Conservation (phyloP, 2,329 filamentous ascomycete genomes). For the Alternaria brassicae region DNA sequence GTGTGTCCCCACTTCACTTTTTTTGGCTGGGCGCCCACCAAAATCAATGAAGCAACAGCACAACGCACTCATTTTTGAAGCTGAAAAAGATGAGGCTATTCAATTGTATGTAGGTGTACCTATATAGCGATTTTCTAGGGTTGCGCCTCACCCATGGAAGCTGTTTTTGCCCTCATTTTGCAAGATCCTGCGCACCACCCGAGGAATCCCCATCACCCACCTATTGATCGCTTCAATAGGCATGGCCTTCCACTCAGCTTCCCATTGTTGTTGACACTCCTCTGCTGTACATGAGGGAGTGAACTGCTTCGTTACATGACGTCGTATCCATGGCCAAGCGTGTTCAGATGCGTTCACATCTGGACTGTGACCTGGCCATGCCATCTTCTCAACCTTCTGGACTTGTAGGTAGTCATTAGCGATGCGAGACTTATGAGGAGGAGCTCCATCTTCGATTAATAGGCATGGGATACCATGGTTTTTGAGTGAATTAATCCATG, state of each 20-base stretch:
- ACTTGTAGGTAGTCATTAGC: constrained; percentile 5
- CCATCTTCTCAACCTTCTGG: constrained; percentile 6
- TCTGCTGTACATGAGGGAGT: not conserved
- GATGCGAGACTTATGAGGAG: constrained; percentile 10
- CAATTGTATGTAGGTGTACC: not conserved
- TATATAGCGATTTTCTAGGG: not conserved
- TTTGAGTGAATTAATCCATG: constrained; percentile 8
- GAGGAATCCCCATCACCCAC: constrained; percentile 5
- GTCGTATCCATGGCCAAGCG: constrained; percentile 12
- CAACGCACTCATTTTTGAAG: not conserved
- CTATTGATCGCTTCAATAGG: constrained; percentile 12
- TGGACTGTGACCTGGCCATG: constrained; percentile 2
- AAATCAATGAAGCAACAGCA: not conserved
- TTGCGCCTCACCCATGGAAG: not conserved
- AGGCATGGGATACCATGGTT: not conserved
- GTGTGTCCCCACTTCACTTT: too few species aligned
- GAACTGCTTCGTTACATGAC: not conserved
- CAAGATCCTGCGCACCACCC: constrained; percentile 9
- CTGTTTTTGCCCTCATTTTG: not conserved
- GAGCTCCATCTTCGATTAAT: constrained; percentile 15
- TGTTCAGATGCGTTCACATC: constrained; percentile 17
- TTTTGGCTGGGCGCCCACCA: too few species aligned
- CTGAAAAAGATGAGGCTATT: not conserved
- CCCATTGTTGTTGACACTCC: not conserved
- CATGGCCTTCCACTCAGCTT: not conserved